Conservation (phyloP, 306 rosid species). For the Cyclanthera cordifolia region DNA sequence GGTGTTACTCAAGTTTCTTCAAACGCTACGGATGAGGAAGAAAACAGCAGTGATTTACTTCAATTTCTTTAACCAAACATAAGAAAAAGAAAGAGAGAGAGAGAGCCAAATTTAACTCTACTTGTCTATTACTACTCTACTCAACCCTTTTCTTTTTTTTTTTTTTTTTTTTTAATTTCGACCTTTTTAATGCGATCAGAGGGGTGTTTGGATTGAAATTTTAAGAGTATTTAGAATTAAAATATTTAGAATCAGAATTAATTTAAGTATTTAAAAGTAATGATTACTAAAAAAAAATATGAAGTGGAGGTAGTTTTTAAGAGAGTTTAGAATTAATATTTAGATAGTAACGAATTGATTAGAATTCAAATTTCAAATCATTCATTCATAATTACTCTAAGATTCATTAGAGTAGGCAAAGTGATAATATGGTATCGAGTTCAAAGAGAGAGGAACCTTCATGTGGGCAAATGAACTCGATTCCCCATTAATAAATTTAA, state of each 20-base stretch:
- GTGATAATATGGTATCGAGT: background rate
- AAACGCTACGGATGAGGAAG: constrained; percentile 19
- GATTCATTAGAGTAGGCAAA: background rate
- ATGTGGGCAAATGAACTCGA: constrained; percentile 24
- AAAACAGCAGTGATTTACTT: constrained; percentile 21
- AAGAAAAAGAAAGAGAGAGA: too few species aligned
- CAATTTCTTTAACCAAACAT: too few species aligned
- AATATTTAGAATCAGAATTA: too few species aligned
- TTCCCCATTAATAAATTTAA: constrained; percentile 23
- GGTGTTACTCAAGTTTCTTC: constrained; percentile 19
- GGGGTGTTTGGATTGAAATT: too few species aligned
- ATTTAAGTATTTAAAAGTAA: too few species aligned
- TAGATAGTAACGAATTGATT: too few species aligned
- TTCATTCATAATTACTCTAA: too few species aligned
- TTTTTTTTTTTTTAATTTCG: background rate
- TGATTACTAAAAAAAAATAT: too few species aligned
- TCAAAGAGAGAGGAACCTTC: background rate
- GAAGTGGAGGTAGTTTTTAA: too few species aligned
- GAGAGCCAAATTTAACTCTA: constrained; percentile 3
- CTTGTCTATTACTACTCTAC: background rate
- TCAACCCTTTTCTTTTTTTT: background rate
- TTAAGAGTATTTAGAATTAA: too few species aligned
- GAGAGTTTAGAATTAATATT: too few species aligned
- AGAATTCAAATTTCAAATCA: too few species aligned
- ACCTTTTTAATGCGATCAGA: constrained; percentile 6